Base-by-base conservation (phyloP, 2,329 filamentous ascomycete genomes). In the Corinectria fuckeliana region DNA sequence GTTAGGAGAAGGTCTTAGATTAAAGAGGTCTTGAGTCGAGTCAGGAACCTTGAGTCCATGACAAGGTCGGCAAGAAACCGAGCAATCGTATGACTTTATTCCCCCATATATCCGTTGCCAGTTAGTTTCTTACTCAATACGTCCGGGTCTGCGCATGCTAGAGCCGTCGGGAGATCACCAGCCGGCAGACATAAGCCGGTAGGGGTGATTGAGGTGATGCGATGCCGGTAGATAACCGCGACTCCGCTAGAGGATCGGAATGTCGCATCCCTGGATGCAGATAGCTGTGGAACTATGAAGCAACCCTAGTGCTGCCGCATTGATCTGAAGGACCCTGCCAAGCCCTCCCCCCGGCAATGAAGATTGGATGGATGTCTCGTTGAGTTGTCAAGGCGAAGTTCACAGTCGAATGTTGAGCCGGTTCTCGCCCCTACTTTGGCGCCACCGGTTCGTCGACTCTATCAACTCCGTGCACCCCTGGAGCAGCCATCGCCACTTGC, bases 401-500 rank as follows among this genome's bases (percentile, higher is more conserved):
- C 23, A 67, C 30, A 67, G 25, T 49, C 16, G 23, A 20, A 66
- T 45, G 25, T 56, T 32, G 14, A 69, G 48, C 18, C 32, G 57
- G 3, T 39, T 11, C 30, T 71, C 68, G 23, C 68, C 68, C 23
- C 68, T 50, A 14, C 54, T 56, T n/a, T 54, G 52, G 4, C 73
- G 67, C 76, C 77, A 78, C 41, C 62, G 64, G 65, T 78, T 78
- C 3, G 76, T 78, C 18, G 72, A 70, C 14, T 72, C 64, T 6
- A 79, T 56, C 6, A 80, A 50, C 30, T 80, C 76, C 0, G 62
- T 56, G 50, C 78, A 81, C 0, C 74, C 78, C 1, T 62, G 62
- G 0, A 81, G 39, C 9, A 80, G 50, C 70, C 74, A 74, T 1
- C 65, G 72, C 79, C 80, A 85, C 61, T 82, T 83, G 38, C 69